Evolutionary conservation across 2,329 filamentous ascomycete species (phyloP), one percentile per base, ranked within the genome.

Genomic region (Fusarium agapanthi): DNA sequence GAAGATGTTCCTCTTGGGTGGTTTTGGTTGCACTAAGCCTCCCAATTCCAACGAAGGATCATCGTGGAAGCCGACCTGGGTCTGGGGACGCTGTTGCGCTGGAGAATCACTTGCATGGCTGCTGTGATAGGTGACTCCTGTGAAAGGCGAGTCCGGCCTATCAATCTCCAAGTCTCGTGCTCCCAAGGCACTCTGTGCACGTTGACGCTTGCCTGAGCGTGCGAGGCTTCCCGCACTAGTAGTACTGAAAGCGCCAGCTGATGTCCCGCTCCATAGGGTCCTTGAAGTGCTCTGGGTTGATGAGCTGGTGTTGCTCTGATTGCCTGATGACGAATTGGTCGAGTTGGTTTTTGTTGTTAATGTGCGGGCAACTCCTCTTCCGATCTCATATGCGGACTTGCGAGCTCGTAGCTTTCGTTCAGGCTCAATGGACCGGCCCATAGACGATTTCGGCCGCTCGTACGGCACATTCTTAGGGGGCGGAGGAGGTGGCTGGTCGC

Each of bases 161-260:
- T 88, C 88, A 28, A 80, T 68, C 24, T 89, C 88, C 76, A 83
- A 83, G 22, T 89, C 89, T 30, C 88, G 86, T 62, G 88, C 86
- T 44, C 89, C 91, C 73, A 93, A 82, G 7, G 90, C 89, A 77
- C 91, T 94, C 71, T 90, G 89, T 22, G 91, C 87, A 69, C 91
- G 79, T 74, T 86, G 87, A 67, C 91, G 79, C 74, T 86, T 82
- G 78, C 91, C 92, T 78, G 93, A 93, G 69, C 95, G 90, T 35
- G 95, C 95, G 72, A 97, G 90, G 82, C 95, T 98, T 60, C 95
- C 96, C 22, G 96, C 96, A 82, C 96, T 98, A 22, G 96, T 98
- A 56, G 95, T 93, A 80, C 95, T 98, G 82, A 98, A 94, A 18
- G 89, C 95, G 56, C 95, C 91, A 1, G 96, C 96, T 59, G 96